Evolutionary conservation across 2,329 filamentous ascomycete species (phyloP), one percentile per base, ranked within the genome.

Genomic region (Albophoma yamanashiensis): DNA sequence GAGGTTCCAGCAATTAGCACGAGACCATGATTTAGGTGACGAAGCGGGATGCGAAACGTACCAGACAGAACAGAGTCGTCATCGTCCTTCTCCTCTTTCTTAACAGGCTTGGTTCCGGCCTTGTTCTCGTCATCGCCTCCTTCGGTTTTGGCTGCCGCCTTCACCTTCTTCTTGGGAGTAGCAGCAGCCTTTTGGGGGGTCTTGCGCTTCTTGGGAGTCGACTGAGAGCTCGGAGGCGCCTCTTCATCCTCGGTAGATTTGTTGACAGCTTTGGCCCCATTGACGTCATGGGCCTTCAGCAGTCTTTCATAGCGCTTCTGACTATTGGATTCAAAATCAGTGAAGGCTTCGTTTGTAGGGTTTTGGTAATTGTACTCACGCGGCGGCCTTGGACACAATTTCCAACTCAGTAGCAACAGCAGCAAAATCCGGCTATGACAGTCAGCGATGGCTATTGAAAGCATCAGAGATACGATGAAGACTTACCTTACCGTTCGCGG

Each of bases 301-400:
- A 89, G 78, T 39, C 86, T 82, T 71, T 87, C 84, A 67, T 87
- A 89, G 65, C 86, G 77, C 73, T 89, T 89, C 63, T 85, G 82
- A 1, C 87, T 89, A 67, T 62, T 60, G 22, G 8, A 39, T 39
- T 20, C 43, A 31, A 56, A 36, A 12, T 42, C 4, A 17, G 38
- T 42, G 3, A 50, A 59, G 52, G 17, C n/a, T 9, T 39, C 15
- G 2, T 25, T n/a, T 12, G 1, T 9, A 20, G n/a, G 4, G 2
- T 25, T 25, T 4, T 8, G 14, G 22, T 5, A 3, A 58, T n/a
- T 3, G 12, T 22, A 81, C 87, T 79, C 80, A 90, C 88, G 87
- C 87, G 27, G 88, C 88, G 17, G 81, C 86, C 72, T 88, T 88
- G 71, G 74, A 78, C 40, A 86, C 78, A 43, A 90, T 87, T 27